A percentile compares a stretch with the other conserved stretches of the same genome.
Conservation (phyloP, 148 eudicot species). For the Rhododendron mucronatum region DNA sequence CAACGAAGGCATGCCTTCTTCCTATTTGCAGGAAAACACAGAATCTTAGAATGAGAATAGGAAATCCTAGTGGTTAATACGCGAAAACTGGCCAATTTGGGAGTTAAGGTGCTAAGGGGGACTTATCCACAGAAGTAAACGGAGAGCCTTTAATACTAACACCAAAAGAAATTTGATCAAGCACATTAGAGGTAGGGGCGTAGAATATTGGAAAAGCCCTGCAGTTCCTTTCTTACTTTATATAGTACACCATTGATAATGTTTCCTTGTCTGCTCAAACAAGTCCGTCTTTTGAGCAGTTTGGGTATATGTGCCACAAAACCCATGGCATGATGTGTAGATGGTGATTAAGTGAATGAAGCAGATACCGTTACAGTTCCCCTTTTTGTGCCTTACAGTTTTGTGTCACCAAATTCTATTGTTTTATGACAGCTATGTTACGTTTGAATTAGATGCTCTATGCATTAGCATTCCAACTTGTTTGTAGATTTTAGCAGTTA, state of each 20-base stretch:
- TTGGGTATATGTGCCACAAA: not conserved
- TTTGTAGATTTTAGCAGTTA: not conserved
- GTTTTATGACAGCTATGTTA: too few species aligned
- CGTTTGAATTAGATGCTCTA: too few species aligned
- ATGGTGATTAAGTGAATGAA: too few species aligned
- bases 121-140: not conserved
- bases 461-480: not conserved
- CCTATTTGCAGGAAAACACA: not conserved
- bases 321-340: not conserved
- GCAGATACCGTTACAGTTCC: too few species aligned
- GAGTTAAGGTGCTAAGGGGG: not conserved
- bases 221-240: not conserved
- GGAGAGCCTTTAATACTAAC: not conserved
- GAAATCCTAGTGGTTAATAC: not conserved
- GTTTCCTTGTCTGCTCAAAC: not conserved
- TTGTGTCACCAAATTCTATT: too few species aligned
- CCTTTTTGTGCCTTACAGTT: not conserved
- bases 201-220: not conserved
- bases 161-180: not conserved
- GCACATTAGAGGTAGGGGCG: not conserved
- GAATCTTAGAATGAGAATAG: not conserved
- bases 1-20: not conserved
- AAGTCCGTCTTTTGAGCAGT: not conserved
- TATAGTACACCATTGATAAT: not conserved
- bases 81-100: not conserved